Evolutionary conservation across 106 monocot species (phyloP), one percentile per base, ranked within the genome.

Genomic region (Dendrobium nobile): DNA sequence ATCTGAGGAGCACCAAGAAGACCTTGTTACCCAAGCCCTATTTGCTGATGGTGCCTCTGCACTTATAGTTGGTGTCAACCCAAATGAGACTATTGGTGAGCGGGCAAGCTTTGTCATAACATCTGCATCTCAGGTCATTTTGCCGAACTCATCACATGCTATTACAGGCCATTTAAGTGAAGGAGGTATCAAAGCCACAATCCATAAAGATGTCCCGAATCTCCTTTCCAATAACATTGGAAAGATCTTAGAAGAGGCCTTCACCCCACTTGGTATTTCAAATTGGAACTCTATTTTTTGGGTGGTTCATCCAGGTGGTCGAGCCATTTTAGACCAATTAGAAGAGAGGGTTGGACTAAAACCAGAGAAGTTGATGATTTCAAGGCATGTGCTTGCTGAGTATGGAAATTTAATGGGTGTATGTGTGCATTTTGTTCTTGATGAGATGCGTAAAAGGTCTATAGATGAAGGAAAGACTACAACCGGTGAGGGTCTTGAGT

Each of bases 221-320:
- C 48, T 93, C 20, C 87, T 93, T 70, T 91, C 93, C 3, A 90
- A 90, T 87, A 90, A 90, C 84, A 88, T 95, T 27, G 88, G 90
- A 75, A 87, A 79, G 78, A 82, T 85, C 51, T 82, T 95, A 6
- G 82, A 47, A 11, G 88, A 90, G 47, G 90, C 90, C 5, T 88
- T 90, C 75, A 55, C 42, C 40, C 90, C 90, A 5, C 43, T 90
- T 9, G 90, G 90, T 41, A 81, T 90, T 22, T 61, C 61, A 4
- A 20, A 61, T 22, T 61, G 61, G 61, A 61, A 61, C 61, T 61
- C 61, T 4, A 42, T 90, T 7, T 80, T 80, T 67, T 85, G 80
- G 80, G 68, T 77, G 28, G 28, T 41, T 10, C 84, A 84, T 42
- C 75, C 80, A 16, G 84, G 90, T 2, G 90, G 90, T 4, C 90